These are phyloP conservation scores for Helicocarpus griseus DNA, from an alignment of 2,329 filamentous ascomycete genomes.

Conservation along the genomic window DNA sequence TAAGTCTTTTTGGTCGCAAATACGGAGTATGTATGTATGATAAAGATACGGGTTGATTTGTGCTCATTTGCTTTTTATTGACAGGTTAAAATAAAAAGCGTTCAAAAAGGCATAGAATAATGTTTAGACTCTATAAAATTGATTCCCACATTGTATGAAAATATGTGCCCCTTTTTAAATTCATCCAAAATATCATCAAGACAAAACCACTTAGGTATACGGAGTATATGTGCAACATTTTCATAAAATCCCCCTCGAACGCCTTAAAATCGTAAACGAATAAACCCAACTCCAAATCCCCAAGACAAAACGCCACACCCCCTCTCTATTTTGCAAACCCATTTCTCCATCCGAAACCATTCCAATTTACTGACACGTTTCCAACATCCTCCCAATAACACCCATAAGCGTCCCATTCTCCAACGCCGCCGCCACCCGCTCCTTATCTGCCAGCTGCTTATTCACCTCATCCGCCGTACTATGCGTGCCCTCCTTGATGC, in stretches of 20 bases:
- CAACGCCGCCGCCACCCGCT: slow-evolving; percentile 84
- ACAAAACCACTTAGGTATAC: too few species aligned
- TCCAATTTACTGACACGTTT: slow-evolving; percentile 56
- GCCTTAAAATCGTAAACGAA: not conserved
- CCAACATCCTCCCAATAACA: slow-evolving; percentile 87
- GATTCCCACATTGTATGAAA: too few species aligned
- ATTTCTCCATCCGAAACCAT: not conserved
- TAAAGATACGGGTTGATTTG: not conserved
- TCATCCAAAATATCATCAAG: too few species aligned
- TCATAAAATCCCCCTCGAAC: not conserved
- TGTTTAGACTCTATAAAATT: not conserved
- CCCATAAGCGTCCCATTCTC: slow-evolving; percentile 87
- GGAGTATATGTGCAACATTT: not conserved
- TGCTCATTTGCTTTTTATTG: not conserved
- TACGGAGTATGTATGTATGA: not conserved
- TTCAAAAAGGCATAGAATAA: not conserved
- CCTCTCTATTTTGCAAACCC: not conserved
- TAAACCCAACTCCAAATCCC: not conserved
- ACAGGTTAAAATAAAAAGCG: not conserved
- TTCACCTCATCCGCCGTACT: slow-evolving; percentile 91
- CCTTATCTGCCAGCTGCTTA: slow-evolving; percentile 94
- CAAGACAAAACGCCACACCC: slow-evolving; percentile 1
- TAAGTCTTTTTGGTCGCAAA: not conserved
- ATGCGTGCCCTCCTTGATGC: slow-evolving; percentile 94
- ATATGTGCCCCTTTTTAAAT: too few species aligned